Evolutionary conservation across 1,284 basidiomycete genomes (phyloP), one percentile per base, ranked within the genome.

Genomic region (Malassezia vespertilionis): DNA sequence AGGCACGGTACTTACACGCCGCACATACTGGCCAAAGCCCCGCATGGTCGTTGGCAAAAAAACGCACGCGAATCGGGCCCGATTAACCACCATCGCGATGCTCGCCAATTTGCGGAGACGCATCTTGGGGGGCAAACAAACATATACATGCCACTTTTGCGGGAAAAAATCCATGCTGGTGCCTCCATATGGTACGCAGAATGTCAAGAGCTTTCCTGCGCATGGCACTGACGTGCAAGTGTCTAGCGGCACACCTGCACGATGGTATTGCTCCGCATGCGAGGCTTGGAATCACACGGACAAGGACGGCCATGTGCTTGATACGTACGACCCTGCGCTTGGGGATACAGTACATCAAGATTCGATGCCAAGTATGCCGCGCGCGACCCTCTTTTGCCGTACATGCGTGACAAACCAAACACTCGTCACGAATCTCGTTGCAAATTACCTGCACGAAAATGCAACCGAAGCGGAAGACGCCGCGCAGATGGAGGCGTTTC

Each of bases 351-450:
- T 33, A 15, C 42, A 62, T 17, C 47, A 48, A 14, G 47, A 26
- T 10, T 35, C 48, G 28, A 43, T 56, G 11, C 23, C 18, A 4
- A 27, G 24, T 18, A 23, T 23, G 42, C 33, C 26, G 34, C n/a
- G 20, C 21, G 28, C 31, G 26, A 17, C 46, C 15, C 21, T 44
- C 2, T 66, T 66, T 37, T 66, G 63, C 43, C 60, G 62, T 40
- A 57, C 55, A 4, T 66, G 63, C 38, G 53, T 55, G 23, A 64
- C 61, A 9, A 64, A 66, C 42, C 63, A 66, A 37, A 55, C 59
- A 10, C 46, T 66, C 17, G 56, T 55, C 4, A 43, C 63, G 30
- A 59, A 60, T 34, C 47, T 66, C 48, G 52, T 66, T 11, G 54
- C 63, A 9, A 57, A 61, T 46, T 61, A 63, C 36, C 43, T 64